Percentiles rank a stretch among this genome's conserved stretches.
Evolutionary conservation across 768 basidiomycete species (phyloP).

Genomic region (Macrolepiota dolichaula): DNA sequence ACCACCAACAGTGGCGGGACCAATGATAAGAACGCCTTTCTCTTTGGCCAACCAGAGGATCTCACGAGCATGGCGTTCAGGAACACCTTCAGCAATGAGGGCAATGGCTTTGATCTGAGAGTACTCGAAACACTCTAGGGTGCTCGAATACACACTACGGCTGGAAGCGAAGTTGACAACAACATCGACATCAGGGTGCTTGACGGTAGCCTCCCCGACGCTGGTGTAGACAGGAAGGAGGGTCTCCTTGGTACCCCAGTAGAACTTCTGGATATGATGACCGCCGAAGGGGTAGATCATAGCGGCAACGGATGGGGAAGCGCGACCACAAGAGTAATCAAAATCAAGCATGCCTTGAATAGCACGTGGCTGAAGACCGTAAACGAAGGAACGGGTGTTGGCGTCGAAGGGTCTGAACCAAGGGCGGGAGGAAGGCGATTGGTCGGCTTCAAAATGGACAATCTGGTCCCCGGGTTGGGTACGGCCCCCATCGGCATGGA

Average conservation of each 20-base stretch:
- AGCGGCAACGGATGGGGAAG: constrained; percentile 89
- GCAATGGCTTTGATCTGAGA: constrained; percentile 65
- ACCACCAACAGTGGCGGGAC: constrained; percentile 97
- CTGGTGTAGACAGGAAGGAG: constrained; percentile 96
- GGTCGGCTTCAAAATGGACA: constrained; percentile 73
- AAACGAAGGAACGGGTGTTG: constrained; percentile 93
- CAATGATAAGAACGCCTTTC: constrained; percentile 86
- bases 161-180: constrained; percentile 98
- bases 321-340: constrained; percentile 95
- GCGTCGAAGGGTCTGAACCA: constrained; percentile 91
- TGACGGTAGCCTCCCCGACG: constrained; percentile 85
- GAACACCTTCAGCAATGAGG: constrained; percentile 98
- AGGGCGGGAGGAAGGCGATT: constrained; percentile 50
- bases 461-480: constrained; percentile 87
- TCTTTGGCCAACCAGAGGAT: constrained; percentile 85
- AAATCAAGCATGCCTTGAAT: constrained; percentile 98
- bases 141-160: constrained; percentile 91
- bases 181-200: constrained; percentile 95
- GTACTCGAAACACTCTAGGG: constrained; percentile 81
- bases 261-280: constrained; percentile 99
- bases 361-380: constrained; percentile 97
- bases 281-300: constrained; percentile 99
- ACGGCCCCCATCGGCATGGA: constrained; percentile 76
- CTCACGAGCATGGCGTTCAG: constrained; percentile 95
- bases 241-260: constrained; percentile 99